Evolutionary conservation across 441 rosid species (phyloP).

Genomic region (Bruguiera hainesii): DNA sequence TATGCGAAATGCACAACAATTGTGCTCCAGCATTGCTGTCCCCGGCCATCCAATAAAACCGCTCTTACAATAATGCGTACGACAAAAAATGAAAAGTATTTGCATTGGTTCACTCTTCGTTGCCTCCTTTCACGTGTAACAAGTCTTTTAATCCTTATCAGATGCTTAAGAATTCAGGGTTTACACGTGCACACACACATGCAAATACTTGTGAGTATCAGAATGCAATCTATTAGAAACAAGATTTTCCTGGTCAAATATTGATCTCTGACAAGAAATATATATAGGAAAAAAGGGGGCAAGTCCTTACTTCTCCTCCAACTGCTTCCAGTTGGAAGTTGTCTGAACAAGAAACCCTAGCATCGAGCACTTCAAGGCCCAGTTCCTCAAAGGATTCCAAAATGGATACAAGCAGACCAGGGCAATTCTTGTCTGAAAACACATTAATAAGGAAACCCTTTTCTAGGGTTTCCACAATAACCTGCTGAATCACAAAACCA

Average conservation of each 20-base stretch:
- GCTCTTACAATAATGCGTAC: not conserved
- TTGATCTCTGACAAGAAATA: not conserved
- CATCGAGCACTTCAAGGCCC: conserved; percentile 70
- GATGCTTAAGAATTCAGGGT: no score
- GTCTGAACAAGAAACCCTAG: conserved; percentile 73
- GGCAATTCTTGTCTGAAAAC: conserved; percentile 46
- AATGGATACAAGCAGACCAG: conserved; percentile 66
- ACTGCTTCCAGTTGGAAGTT: conserved; percentile 58
- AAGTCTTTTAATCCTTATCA: no score
- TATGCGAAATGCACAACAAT: no score
- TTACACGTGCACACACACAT: no score
- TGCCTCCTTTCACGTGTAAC: no score
- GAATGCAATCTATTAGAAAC: no score
- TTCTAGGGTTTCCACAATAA: conserved; percentile 62
- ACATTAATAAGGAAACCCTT: conserved; percentile 61
- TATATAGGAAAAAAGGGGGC: not conserved
- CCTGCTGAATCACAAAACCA: conserved; percentile 30
- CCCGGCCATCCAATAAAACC: not conserved
- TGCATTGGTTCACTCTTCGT: no score
- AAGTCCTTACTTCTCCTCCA: conserved; percentile 53
- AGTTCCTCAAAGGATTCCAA: conserved; percentile 74
- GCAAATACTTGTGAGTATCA: no score
- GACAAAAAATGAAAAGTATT: no score
- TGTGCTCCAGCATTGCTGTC: no score
- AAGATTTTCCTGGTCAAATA: no score